Percentiles rank a stretch among this genome's conserved stretches.
Evolutionary conservation across 208 protist species (phyloP).

Genomic region (Crithidia mellificae): DNA sequence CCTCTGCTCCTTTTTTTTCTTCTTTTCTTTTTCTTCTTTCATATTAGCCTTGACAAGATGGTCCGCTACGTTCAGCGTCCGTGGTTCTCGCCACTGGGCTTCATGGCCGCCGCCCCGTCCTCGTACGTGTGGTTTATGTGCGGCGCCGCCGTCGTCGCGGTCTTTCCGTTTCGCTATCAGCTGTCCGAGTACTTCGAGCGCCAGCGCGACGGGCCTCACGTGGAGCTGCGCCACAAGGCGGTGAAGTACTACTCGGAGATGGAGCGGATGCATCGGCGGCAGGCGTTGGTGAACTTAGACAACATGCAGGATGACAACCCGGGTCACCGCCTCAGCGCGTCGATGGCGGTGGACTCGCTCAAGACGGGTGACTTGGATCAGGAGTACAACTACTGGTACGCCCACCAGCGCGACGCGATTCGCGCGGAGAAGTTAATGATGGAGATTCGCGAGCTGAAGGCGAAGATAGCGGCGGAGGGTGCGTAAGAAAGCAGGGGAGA

Average conservation of each 20-base stretch:
- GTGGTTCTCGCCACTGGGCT: constrained; percentile 86
- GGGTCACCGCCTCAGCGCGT: constrained; percentile 46
- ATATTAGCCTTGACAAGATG: constrained; percentile 42
- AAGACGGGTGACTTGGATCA: constrained; percentile 65
- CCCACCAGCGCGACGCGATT: constrained; percentile 80
- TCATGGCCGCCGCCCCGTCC: constrained; percentile 71
- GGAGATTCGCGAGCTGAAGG: constrained; percentile 83
- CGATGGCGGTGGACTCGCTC: constrained; percentile 52
- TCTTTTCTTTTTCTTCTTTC: too few relatives aligned
- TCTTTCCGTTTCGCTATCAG: constrained; percentile 77
- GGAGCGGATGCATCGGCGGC: constrained; percentile 85
- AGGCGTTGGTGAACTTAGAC: constrained; percentile 75
- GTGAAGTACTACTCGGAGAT: constrained; percentile 89
- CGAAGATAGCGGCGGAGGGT: constrained; percentile 39
- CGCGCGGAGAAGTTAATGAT: constrained; percentile 83
- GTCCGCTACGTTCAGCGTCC: constrained; percentile 82
- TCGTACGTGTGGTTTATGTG: constrained; percentile 63
- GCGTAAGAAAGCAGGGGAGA: not conserved
- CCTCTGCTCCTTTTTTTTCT: too few relatives aligned
- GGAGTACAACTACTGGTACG: constrained; percentile 89
- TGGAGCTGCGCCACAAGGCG: constrained; percentile 73
- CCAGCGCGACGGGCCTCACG: constrained; percentile 69
- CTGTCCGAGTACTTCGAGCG: constrained; percentile 90
- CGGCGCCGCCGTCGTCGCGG: constrained; percentile 30
- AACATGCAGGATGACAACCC: constrained; percentile 78